Evolutionary conservation across 805 yeast species (phyloP).

Genomic region (Saturnispora kantuleensis): DNA sequence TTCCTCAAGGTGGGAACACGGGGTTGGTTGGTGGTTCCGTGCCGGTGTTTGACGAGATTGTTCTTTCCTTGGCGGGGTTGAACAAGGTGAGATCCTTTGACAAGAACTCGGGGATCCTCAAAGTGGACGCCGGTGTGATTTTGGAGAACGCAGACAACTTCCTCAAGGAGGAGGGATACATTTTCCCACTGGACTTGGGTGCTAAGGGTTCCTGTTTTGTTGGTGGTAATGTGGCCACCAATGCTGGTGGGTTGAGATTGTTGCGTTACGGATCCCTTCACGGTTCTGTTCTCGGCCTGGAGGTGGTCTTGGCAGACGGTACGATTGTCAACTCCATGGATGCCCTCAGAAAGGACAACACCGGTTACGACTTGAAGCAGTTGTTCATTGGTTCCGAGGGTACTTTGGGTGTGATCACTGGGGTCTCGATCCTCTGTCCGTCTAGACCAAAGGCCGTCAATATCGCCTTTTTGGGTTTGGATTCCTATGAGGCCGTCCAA

Average conservation of each 20-base stretch:
- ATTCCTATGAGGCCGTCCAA: slow-evolving; percentile 75
- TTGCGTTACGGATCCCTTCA: slow-evolving; percentile 87
- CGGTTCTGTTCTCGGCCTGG: slow-evolving; percentile 84
- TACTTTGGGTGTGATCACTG: slow-evolving; percentile 83
- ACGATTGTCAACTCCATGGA: slow-evolving; percentile 70
- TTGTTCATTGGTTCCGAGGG: slow-evolving; percentile 93
- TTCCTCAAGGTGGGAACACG: slow-evolving; percentile 96
- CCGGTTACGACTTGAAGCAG: slow-evolving; percentile 91
- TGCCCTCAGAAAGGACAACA: slow-evolving; percentile 85
- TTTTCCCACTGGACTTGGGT: slow-evolving; percentile 89
- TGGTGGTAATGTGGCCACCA: slow-evolving; percentile 92
- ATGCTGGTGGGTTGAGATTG: slow-evolving; percentile 90
- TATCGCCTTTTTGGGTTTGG: slow-evolving; percentile 80
- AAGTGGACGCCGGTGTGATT: slow-evolving; percentile 85
- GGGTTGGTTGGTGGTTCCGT: slow-evolving; percentile 93
- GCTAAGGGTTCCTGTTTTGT: slow-evolving; percentile 96
- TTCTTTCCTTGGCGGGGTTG: slow-evolving; percentile 58
- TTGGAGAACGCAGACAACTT: slow-evolving; percentile 76
- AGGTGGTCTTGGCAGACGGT: slow-evolving; percentile 89
- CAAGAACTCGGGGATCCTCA: slow-evolving; percentile 69
- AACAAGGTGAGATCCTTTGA: slow-evolving; percentile 80
- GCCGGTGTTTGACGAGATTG: slow-evolving; percentile 86
- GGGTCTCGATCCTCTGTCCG: slow-evolving; percentile 82
- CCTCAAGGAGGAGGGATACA: slow-evolving; percentile 72
- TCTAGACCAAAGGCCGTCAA: slow-evolving; percentile 77